Base-by-base conservation (phyloP, 208 protist species). In the Endotrypanum monterogeii region DNA sequence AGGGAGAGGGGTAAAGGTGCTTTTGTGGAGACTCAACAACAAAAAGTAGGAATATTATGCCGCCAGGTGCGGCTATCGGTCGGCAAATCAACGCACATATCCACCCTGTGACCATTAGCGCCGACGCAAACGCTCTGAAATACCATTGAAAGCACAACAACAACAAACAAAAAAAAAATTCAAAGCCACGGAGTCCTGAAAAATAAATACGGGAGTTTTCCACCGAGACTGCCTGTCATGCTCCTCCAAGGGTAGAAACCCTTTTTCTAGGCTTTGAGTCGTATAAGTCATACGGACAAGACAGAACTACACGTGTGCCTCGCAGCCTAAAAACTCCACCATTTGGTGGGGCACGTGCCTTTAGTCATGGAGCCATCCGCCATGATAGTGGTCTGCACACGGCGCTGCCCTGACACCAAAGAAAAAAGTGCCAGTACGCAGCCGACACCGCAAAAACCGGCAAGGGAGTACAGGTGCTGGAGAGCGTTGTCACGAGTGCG, bases 301-400 rank as follows among this genome's bases (percentile, higher is more conserved):
- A 16, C 60, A 68, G n/a, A 2, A 16, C 28, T 54, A 9, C 44
- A 18, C 37, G 18, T n/a, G 14, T 65, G 37, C 23, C 1, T 16
- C 35, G 37, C n/a, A 44, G 50, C 32, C 75, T 83, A 96, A 66
- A 90, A 94, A 58, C 88, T 93, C 89, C 92, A 96, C 89, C 92
- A 96, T 28, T 67, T 74, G 18, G 78, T 80, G 20, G 92, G 89
- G 73, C 83, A 93, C 9, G 86, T 92, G 1, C 75, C 71, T 68
- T 93, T 91, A 18, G 63, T 84, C 51, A 95, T 80, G 37, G 82
- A 83, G 30, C 93, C 90, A 54, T 92, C 88, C 25, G 79, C 70
- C 25, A 65, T 80, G n/a, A 97, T 89, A 18, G 71, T 78, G 35
- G 72, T 71, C 71, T 93, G 86, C 44, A 89, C 74, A n/a, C 89